These are phyloP conservation scores for Dendrobium huoshanense DNA, from an alignment of 106 monocot genomes.

Conservation along the genomic window DNA sequence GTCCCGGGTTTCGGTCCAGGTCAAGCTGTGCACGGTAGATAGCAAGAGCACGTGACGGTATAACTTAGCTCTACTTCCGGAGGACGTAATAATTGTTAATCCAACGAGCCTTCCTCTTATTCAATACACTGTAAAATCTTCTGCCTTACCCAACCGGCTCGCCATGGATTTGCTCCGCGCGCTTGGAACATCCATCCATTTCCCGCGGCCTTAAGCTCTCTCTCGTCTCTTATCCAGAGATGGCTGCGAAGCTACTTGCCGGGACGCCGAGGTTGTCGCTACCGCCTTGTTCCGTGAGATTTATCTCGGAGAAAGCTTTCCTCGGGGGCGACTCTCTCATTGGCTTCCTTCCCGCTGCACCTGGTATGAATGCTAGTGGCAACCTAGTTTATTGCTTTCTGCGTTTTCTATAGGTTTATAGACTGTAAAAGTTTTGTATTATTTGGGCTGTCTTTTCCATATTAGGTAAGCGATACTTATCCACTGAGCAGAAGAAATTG, in stretches of 20 bases:
- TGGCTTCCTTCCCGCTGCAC: not conserved
- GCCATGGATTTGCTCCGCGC: too few species aligned
- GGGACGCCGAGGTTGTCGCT: not conserved
- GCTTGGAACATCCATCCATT: not conserved
- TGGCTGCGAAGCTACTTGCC: not conserved
- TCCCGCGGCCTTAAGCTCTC: not conserved
- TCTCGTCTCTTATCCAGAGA: not conserved
- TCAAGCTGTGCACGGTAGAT: too few species aligned
- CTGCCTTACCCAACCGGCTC: too few species aligned
- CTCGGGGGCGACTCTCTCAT: not conserved
- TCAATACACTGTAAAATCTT: too few species aligned
- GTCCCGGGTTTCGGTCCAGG: too few species aligned
- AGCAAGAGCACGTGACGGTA: too few species aligned
- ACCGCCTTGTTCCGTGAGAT: not conserved
- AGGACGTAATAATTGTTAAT: too few species aligned
- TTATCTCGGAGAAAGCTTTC: not conserved
- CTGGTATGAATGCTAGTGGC: not conserved
- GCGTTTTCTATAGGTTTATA: not conserved
- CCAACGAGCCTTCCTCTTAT: too few species aligned
- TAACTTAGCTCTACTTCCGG: too few species aligned
- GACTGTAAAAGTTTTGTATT: not conserved
- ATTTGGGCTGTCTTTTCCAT: not conserved
- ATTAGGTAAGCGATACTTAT: not conserved
- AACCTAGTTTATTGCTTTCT: not conserved
- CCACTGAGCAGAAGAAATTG: too few species aligned